These are phyloP conservation scores for Chloranthus sessilifolius DNA, from an alignment of 164 flowering plant genomes.

Conservation along the genomic window DNA sequence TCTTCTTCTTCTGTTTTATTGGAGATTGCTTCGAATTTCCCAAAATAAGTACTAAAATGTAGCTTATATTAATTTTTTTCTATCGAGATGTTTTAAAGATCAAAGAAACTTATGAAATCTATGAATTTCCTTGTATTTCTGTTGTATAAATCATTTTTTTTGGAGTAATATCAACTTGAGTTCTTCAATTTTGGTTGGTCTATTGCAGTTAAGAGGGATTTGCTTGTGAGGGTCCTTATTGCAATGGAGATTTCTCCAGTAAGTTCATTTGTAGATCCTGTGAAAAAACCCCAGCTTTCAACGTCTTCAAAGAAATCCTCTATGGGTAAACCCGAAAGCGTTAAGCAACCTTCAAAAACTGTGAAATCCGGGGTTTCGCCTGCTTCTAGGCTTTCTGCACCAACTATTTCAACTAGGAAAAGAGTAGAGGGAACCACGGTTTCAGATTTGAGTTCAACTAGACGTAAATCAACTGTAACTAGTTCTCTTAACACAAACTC, in stretches of 20 bases:
- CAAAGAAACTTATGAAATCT: background rate
- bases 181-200: background rate
- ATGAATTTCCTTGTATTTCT: too few relatives aligned
- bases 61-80: background rate
- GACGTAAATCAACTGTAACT: slow-evolving; percentile 9
- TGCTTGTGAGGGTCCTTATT: background rate
- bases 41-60: too few relatives aligned
- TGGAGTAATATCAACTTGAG: background rate
- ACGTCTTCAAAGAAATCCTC: slow-evolving; percentile 8
- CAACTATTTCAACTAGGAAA: slow-evolving; percentile 10
- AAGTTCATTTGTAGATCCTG: slow-evolving; percentile 12
- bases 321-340: slow-evolving; percentile 15
- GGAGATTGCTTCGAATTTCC: too few relatives aligned
- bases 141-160: too few relatives aligned
- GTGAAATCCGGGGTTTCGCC: slow-evolving; percentile 14
- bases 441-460: slow-evolving; percentile 12
- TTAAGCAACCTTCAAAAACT: slow-evolving; percentile 16
- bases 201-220: background rate
- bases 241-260: slow-evolving; percentile 20
- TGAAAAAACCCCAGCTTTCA: slow-evolving; percentile 8
- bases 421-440: slow-evolving; percentile 15
- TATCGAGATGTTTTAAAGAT: background rate
- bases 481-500: slow-evolving; percentile 27
- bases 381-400: slow-evolving; percentile 10
- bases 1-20: background rate